Base-by-base conservation (phyloP, 257 asterid genomes). In the Handroanthus guayacan region DNA sequence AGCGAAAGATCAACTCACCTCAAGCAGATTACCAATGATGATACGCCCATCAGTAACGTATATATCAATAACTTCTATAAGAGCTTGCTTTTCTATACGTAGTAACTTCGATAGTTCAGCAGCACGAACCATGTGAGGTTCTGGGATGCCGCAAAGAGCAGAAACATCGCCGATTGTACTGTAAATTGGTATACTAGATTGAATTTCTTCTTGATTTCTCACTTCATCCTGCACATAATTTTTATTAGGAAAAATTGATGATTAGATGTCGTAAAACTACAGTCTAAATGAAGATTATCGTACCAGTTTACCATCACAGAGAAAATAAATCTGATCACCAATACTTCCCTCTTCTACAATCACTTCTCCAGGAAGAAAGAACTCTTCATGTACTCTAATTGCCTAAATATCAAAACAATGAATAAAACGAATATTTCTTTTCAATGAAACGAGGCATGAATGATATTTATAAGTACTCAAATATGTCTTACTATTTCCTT, bases 341-440 rank as follows among this genome's bases (percentile, higher is more conserved):
- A 62, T 69, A 62, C 62, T 66, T 67, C 93, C 92, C 80, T 86
- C 87, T 79, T 91, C 94, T 20, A 89, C 58, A 31, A 91, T 77
- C 74, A 86, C 85, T 86, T 89, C 92, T 74, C 91, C 93, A 0
- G 92, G 97, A 78, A 89, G 95, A 77, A 87, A 91, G 77, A 77
- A 83, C 78, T 91, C 95, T 76, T 91, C 95, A 34, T 91, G 95
- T 54, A 86, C 87, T 34, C 62, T 69, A 31, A 85, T 80, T 25
- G 89, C 87, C 97, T 91, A 68, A 62, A 74, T 70, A 74, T 36
- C 14, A 69, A 12, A 67, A 50, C 3, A 67, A 47, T 2, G 6
- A 72, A 52, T 48, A 25, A 25, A 25, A 17, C 51, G 60, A 31
- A 55, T n/a, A 64, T 45, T 8, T 44, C 17, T 16, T 41, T 58